Percentiles rank a stretch among this genome's conserved stretches.
These are phyloP conservation scores for Populus alba DNA, from an alignment of 345 rosid species.

Conservation along the genomic window DNA sequence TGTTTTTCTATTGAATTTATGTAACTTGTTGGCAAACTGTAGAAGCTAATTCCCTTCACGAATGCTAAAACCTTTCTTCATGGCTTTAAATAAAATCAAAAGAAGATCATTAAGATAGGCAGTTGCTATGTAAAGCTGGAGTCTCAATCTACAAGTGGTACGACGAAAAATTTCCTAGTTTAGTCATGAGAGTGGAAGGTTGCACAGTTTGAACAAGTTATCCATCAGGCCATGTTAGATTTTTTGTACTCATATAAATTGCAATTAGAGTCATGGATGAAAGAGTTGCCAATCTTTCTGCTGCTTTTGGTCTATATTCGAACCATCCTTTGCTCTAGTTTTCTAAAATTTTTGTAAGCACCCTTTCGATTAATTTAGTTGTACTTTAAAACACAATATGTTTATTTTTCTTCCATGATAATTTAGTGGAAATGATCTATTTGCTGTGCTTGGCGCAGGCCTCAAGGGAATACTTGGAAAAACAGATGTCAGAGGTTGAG, in stretches of 20 bases:
- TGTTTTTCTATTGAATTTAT: neutral
- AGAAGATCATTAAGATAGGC: neutral
- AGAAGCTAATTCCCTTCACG: neutral
- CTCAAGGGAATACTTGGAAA: conserved; percentile 88
- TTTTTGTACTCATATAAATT: neutral
- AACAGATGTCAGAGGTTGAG: conserved; percentile 81
- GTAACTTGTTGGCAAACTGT: neutral
- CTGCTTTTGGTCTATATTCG: neutral
- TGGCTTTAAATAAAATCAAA: neutral
- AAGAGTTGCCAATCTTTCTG: neutral
- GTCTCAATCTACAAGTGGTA: neutral
- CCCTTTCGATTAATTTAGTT: neutral
- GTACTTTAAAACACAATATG: neutral
- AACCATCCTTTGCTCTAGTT: neutral
- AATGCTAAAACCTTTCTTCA: neutral
- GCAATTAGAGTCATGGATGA: neutral
- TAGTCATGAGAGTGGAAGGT: neutral
- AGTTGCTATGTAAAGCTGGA: neutral
- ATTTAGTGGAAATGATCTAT: neutral
- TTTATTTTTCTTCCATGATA: neutral
- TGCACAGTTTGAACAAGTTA: neutral
- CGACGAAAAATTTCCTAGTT: neutral
- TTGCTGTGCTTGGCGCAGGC: conserved; percentile 40
- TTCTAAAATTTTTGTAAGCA: neutral
- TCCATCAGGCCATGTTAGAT: neutral